A percentile compares a stretch with the other conserved stretches of the same genome.
These are phyloP conservation scores for Sclerotinia glacialis DNA, from an alignment of 2,329 filamentous ascomycete genomes.

Conservation along the genomic window DNA sequence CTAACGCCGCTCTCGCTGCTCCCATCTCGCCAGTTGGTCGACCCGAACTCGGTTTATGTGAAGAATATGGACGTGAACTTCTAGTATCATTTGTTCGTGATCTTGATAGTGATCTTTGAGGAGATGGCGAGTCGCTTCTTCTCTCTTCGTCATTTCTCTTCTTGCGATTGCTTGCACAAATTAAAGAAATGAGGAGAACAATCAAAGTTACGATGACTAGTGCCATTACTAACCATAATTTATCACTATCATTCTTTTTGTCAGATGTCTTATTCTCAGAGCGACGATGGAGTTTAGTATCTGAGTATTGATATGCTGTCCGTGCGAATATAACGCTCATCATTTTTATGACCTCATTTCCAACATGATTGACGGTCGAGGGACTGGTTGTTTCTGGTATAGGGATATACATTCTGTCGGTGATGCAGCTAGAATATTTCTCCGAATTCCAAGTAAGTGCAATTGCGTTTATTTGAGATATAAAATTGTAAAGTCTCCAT, in stretches of 20 bases:
- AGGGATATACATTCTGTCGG: neutral
- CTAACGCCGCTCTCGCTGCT: neutral
- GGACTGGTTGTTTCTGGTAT: too few relatives aligned
- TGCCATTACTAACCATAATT: neutral
- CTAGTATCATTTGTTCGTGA: neutral
- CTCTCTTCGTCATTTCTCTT: too few relatives aligned
- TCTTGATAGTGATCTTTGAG: neutral
- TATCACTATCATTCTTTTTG: neutral
- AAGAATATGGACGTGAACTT: neutral
- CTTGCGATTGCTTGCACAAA: neutral
- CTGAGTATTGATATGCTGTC: neutral
- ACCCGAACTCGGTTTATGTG: neutral
- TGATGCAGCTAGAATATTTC: neutral
- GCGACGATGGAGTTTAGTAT: neutral
- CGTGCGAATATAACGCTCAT: neutral
- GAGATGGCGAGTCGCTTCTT: neutral
- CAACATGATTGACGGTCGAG: neutral
- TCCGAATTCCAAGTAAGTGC: neutral
- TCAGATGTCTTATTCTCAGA: neutral
- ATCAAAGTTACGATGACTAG: neutral
- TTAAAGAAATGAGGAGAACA: neutral
- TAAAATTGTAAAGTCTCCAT: neutral
- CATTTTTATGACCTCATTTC: neutral
- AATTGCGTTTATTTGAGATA: neutral
- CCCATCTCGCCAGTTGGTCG: constrained; percentile 9